Evolutionary conservation across 345 rosid genomes (phyloP).

Genomic region (Sisymbrium altissimum): DNA sequence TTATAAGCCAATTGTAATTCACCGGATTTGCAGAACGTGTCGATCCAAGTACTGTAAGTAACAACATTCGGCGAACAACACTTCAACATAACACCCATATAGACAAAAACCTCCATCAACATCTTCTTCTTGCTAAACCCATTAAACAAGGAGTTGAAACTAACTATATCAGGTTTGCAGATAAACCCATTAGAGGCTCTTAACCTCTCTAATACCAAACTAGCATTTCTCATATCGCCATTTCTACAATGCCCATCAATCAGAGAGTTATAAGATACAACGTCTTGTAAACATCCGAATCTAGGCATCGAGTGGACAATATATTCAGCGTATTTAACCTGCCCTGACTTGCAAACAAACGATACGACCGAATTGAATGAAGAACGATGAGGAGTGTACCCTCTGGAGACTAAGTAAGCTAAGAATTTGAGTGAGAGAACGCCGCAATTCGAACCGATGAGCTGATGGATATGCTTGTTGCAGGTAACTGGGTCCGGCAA

Average conservation of each 20-base stretch:
- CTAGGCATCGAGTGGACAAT: slow-evolving; percentile 35
- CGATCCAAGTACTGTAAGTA: slow-evolving; percentile 43
- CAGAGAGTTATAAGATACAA: slow-evolving; percentile 43
- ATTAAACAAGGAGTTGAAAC: slow-evolving; percentile 44
- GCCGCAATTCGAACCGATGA: slow-evolving; percentile 36
- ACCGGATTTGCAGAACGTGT: slow-evolving; percentile 37
- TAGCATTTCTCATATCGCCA: slow-evolving; percentile 30
- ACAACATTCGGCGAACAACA: slow-evolving; percentile 40
- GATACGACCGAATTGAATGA: slow-evolving; percentile 43
- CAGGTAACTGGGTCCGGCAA: slow-evolving; percentile 28
- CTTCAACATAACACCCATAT: slow-evolving; percentile 46
- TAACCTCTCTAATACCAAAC: slow-evolving; percentile 25
- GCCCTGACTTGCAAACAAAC: slow-evolving; percentile 34
- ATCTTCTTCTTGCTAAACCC: slow-evolving; percentile 43
- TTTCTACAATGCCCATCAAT: slow-evolving; percentile 43
- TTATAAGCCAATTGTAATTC: slow-evolving; percentile 32
- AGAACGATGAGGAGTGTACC: slow-evolving; percentile 43
- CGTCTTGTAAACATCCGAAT: slow-evolving; percentile 36
- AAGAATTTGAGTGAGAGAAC: slow-evolving; percentile 38
- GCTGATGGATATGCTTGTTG: slow-evolving; percentile 44
- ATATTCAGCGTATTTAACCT: slow-evolving; percentile 33
- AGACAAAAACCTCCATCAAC: slow-evolving; percentile 35
- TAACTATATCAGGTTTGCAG: slow-evolving; percentile 39
- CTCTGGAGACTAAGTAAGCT: slow-evolving; percentile 39
- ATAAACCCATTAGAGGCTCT: slow-evolving; percentile 25